Evolutionary conservation across 2,329 filamentous ascomycete genomes (phyloP).

Genomic region (Phialocephala sp.): DNA sequence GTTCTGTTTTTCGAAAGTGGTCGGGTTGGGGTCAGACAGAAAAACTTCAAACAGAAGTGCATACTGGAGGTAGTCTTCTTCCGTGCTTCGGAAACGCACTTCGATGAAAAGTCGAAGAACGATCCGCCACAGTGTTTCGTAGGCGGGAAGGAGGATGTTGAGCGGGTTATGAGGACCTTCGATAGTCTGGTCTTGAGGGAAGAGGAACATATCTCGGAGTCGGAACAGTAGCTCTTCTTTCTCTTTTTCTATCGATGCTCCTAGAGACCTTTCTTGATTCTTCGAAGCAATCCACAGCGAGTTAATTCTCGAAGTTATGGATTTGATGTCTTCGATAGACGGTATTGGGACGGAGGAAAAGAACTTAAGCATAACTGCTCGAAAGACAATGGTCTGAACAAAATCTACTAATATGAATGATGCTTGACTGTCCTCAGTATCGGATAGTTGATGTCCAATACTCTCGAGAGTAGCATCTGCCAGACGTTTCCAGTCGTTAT

Average conservation of each 20-base stretch:
- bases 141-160: constrained; percentile 28
- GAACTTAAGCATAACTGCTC: constrained; percentile 24
- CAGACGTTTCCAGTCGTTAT: background rate
- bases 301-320: constrained; percentile 27
- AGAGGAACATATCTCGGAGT: background rate
- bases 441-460: background rate
- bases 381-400: constrained; percentile 26
- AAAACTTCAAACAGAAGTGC: background rate
- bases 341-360: constrained; percentile 14
- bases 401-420: constrained; percentile 8
- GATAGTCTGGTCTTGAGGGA: background rate
- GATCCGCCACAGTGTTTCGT: constrained; percentile 28
- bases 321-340: constrained; percentile 16
- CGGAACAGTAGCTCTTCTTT: background rate
- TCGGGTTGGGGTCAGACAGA: background rate
- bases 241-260: background rate
- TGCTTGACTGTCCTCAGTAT: background rate
- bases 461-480: background rate
- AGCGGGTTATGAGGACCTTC: constrained; percentile 22
- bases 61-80: background rate
- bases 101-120: constrained; percentile 28
- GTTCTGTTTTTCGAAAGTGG: background rate
- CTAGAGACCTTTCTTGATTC: background rate
- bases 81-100: constrained; percentile 21
- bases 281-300: constrained; percentile 25